A percentile compares a stretch with the other conserved stretches of the same genome.
phyloP scores from a whole-genome alignment of 2,329 filamentous ascomycete genomes.

The Pseudopyrenochaeta lycopersici region DNA sequence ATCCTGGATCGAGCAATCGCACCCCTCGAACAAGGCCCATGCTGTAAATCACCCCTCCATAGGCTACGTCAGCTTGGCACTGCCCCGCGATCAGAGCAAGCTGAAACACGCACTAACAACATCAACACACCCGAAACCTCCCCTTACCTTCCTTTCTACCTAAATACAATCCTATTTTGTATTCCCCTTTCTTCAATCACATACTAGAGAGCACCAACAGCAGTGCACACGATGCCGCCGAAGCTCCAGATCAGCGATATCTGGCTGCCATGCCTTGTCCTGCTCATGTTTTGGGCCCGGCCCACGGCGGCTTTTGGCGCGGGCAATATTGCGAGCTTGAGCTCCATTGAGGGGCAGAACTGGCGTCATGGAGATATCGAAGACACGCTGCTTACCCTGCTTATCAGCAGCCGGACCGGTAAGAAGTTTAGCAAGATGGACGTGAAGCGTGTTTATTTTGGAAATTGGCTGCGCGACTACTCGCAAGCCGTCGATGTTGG shows the following conservation, averaged over 20 bases:
- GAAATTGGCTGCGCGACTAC: conserved; percentile 94
- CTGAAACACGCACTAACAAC: conserved; percentile 12
- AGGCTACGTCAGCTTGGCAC: conserved; percentile 4
- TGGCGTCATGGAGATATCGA: conserved; percentile 80
- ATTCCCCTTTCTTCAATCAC: not conserved
- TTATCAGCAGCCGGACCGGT: conserved; percentile 69
- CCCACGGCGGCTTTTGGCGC: conserved; percentile 83
- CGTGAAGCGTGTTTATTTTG: conserved; percentile 92
- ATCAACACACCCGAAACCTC: not conserved
- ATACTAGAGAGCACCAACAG: not conserved
- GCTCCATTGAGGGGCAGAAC: conserved; percentile 84
- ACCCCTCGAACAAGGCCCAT: too few species aligned
- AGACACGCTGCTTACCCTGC: conserved; percentile 81
- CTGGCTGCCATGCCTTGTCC: conserved; percentile 51
- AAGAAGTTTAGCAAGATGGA: conserved; percentile 91
- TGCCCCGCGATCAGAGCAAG: conserved; percentile 8
- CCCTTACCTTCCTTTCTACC: not conserved
- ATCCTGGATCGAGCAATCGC: too few species aligned
- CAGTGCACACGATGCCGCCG: conserved; percentile 32
- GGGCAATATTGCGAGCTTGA: conserved; percentile 84
- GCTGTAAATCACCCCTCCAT: not conserved
- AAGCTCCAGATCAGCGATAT: conserved; percentile 42
- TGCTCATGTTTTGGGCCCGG: conserved; percentile 72
- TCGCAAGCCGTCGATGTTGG: conserved; percentile 94
- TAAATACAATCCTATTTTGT: not conserved